A percentile compares a stretch with the other conserved stretches of the same genome.
These are phyloP conservation scores for Trichosanthes cucumerina DNA, from an alignment of 306 rosid genomes.

Conservation along the genomic window DNA sequence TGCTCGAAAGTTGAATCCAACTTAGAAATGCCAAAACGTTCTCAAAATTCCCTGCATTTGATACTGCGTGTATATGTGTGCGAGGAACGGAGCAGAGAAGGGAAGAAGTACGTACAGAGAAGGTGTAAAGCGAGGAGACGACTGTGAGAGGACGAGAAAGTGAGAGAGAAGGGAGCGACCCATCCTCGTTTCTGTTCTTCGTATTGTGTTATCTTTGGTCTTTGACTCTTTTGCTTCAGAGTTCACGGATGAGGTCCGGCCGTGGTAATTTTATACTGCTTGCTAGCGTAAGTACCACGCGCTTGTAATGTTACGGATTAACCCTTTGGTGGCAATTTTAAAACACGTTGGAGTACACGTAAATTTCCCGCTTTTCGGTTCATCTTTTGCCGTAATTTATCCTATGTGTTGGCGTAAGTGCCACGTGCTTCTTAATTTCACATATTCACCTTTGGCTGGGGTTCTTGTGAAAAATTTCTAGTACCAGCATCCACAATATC, in stretches of 20 bases:
- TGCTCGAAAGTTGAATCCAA: slow-evolving; percentile 20
- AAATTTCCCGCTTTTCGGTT: too few relatives aligned
- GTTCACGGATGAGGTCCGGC: neutral
- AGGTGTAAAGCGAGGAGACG: slow-evolving; percentile 25
- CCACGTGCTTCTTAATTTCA: too few relatives aligned
- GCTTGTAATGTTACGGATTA: too few relatives aligned
- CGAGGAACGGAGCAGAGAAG: neutral
- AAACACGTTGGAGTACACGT: too few relatives aligned
- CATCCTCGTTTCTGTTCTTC: slow-evolving; percentile 21
- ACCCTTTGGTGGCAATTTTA: too few relatives aligned
- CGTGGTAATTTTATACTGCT: neutral
- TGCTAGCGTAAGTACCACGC: neutral
- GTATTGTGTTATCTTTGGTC: neutral
- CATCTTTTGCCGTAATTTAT: too few relatives aligned
- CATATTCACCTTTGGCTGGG: too few relatives aligned
- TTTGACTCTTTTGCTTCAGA: neutral
- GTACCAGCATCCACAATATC: too few relatives aligned
- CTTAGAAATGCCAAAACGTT: neutral
- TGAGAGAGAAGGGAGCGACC: slow-evolving; percentile 39
- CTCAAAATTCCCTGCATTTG: neutral
- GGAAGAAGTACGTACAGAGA: slow-evolving; percentile 25
- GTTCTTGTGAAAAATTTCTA: too few relatives aligned
- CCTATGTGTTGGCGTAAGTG: too few relatives aligned
- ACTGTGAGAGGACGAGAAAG: slow-evolving; percentile 32
- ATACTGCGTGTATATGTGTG: neutral